Conservation (phyloP, 1,284 basidiomycete species). For the Mycosarcoma maydis region DNA sequence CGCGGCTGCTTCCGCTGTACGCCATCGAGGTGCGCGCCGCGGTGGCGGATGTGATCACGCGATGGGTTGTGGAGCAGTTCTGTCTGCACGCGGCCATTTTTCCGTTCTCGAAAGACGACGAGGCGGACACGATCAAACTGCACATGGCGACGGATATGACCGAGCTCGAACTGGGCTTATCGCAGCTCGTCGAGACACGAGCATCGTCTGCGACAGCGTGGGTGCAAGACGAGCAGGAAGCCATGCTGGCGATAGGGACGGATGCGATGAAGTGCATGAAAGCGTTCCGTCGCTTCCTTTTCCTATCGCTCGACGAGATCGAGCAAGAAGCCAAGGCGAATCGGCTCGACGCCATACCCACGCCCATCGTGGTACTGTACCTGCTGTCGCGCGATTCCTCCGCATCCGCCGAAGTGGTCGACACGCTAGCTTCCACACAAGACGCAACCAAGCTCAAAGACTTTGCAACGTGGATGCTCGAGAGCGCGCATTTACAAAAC, state of each 20-base stretch:
- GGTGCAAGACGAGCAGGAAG: neutral
- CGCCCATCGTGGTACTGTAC: constrained; percentile 7
- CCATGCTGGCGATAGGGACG: neutral
- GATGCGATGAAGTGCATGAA: constrained; percentile 8
- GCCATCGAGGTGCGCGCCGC: neutral
- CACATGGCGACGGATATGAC: constrained; percentile 94
- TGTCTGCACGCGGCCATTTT: constrained; percentile 88
- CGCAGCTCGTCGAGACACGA: too few relatives aligned
- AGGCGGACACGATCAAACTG: constrained; percentile 87
- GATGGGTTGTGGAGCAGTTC: constrained; percentile 69
- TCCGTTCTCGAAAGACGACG: neutral
- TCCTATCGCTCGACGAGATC: constrained; percentile 10
- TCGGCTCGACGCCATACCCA: neutral
- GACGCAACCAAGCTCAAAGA: too few relatives aligned
- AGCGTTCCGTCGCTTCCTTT: constrained; percentile 16
- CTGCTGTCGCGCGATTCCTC: constrained; percentile 4
- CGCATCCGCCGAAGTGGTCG: constrained; percentile 2
- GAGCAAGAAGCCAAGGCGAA: neutral
- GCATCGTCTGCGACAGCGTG: too few relatives aligned
- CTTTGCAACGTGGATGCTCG: too few relatives aligned
- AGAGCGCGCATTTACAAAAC: too few relatives aligned
- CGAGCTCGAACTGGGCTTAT: constrained; percentile 83
- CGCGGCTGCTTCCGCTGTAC: constrained; percentile 11
- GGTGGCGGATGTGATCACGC: neutral
- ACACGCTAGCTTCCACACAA: too few relatives aligned